Conservation (phyloP, 192 early-diverging fungal genomes). For the Spizellomyces sp. region DNA sequence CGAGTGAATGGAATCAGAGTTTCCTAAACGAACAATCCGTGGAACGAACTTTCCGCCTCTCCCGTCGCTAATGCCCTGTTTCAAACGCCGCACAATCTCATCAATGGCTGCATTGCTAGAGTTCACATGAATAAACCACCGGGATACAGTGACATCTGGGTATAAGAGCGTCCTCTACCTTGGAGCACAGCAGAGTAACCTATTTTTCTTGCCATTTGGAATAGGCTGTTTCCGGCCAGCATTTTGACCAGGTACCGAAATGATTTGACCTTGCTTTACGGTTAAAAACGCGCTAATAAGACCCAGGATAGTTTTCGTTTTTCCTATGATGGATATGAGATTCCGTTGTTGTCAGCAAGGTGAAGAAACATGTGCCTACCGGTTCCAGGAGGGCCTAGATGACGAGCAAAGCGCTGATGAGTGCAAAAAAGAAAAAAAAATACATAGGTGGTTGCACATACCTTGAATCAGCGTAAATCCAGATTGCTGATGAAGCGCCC, state of each 20-base stretch:
- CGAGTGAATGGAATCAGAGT: conserved; percentile 68
- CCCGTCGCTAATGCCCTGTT: conserved; percentile 67
- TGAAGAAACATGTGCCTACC: no score
- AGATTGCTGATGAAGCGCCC: conserved; percentile 58
- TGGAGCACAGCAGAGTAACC: conserved; percentile 89
- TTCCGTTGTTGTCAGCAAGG: no score
- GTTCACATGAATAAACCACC: no score
- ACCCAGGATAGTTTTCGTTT: conserved; percentile 90
- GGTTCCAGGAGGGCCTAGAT: background rate
- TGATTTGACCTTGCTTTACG: conserved; percentile 9
- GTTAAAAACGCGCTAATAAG: conserved; percentile 73
- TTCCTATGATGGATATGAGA: conserved; percentile 59
- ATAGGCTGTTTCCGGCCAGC: background rate
- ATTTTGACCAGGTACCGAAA: conserved; percentile 29
- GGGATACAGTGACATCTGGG: no score
- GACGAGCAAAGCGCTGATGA: conserved; percentile 63
- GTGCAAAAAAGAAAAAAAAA: conserved; percentile 59
- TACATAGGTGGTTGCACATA: background rate
- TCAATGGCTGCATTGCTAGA: conserved; percentile 88
- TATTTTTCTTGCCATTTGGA: conserved; percentile 45
- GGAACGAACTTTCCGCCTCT: conserved; percentile 62
- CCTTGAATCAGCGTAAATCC: conserved; percentile 93
- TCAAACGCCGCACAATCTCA: conserved; percentile 88
- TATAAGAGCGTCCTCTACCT: conserved; percentile 14
- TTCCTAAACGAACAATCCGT: conserved; percentile 84